A percentile compares a stretch with the other conserved stretches of the same genome.
phyloP scores from a whole-genome alignment of 257 asterid species.

The Solanum ossicruentum region DNA sequence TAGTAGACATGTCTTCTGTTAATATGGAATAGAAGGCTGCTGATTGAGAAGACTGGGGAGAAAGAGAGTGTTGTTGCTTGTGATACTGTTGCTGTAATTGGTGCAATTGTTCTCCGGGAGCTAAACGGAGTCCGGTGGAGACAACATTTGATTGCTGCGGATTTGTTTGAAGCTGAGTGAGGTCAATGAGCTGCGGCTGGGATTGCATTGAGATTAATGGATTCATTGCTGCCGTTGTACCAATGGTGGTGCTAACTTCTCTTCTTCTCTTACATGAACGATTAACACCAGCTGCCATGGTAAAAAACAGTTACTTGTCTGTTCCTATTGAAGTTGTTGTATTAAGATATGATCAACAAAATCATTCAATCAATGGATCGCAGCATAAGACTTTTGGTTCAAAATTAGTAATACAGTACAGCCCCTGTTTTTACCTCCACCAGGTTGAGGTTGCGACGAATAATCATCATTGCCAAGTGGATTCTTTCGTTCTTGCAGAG shows the following conservation, averaged over 20 bases:
- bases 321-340: not conserved
- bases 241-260: not conserved
- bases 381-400: not conserved
- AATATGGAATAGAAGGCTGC: slow-evolving; percentile 11
- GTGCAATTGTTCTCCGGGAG: slow-evolving; percentile 15
- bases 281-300: slow-evolving; percentile 7
- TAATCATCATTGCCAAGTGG: slow-evolving; percentile 8
- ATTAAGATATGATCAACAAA: not conserved
- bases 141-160: slow-evolving; percentile 16
- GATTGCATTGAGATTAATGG: slow-evolving; percentile 8
- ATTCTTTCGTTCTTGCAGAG: slow-evolving; percentile 15
- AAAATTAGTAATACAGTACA: not conserved
- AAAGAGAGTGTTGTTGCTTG: not conserved
- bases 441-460: slow-evolving; percentile 11
- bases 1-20: slow-evolving; percentile 17
- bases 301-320: not conserved
- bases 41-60: slow-evolving; percentile 32
- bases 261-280: slow-evolving; percentile 22
- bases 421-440: slow-evolving; percentile 5
- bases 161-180: slow-evolving; percentile 12
- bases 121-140: slow-evolving; percentile 31
- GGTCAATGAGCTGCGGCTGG: slow-evolving; percentile 16
- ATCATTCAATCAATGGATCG: not conserved
- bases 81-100: not conserved
- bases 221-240: not conserved